A percentile compares a stretch with the other conserved stretches of the same genome.
Evolutionary conservation across 805 yeast species (phyloP).

Genomic region (Ogataea salicorniae): DNA sequence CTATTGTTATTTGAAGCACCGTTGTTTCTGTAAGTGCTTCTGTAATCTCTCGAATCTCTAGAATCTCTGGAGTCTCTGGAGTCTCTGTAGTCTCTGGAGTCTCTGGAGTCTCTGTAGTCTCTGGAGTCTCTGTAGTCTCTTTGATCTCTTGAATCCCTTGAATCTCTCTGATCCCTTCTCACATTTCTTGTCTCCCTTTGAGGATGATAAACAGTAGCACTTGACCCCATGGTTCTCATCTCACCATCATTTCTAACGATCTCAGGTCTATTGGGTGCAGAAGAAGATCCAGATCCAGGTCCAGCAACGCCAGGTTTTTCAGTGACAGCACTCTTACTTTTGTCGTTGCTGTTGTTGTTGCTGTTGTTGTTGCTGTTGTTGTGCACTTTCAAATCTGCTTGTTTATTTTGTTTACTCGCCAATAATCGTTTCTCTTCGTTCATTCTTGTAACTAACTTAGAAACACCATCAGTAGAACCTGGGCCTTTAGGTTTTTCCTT

Average conservation of each 20-base stretch:
- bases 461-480: background rate
- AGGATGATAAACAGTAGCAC: no score
- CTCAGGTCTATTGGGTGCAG: background rate
- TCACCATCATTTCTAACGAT: background rate
- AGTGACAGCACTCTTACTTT: no score
- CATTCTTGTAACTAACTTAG: background rate
- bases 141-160: background rate
- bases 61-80: background rate
- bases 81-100: background rate
- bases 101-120: background rate
- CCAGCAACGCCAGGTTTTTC: background rate
- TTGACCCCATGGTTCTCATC: background rate
- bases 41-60: background rate
- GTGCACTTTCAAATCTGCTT: background rate
- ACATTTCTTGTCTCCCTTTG: no score
- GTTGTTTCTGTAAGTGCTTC: background rate
- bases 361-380: background rate
- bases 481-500: background rate
- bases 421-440: background rate
- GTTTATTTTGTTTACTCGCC: background rate
- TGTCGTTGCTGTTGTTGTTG: background rate
- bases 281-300: background rate
- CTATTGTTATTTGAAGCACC: background rate
- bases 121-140: background rate
- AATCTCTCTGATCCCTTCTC: background rate